phyloP scores from a whole-genome alignment of 306 rosid genomes.

The Gastrolobium villosum region DNA sequence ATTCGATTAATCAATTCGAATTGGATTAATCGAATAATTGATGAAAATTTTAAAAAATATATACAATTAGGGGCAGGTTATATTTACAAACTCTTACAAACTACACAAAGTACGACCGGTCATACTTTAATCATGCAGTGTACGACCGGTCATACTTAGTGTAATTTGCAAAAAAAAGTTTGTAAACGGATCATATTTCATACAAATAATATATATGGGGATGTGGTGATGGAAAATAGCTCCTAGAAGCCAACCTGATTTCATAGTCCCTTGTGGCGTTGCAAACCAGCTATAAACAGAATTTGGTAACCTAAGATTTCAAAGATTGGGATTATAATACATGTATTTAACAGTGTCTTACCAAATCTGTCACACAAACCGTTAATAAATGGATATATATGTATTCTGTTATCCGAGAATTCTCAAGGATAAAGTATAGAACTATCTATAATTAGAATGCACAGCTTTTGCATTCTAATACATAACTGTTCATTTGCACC shows the following conservation, averaged over 20 bases:
- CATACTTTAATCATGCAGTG: too few species aligned
- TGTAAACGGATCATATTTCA: too few species aligned
- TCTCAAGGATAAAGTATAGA: slow-evolving; percentile 5
- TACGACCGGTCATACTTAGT: too few species aligned
- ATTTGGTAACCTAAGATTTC: not conserved
- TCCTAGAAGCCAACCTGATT: not conserved
- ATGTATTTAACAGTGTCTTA: not conserved
- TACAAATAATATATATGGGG: too few species aligned
- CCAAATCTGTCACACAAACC: not conserved
- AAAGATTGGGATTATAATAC: not conserved
- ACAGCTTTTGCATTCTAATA: slow-evolving; percentile 15
- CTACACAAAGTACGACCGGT: too few species aligned
- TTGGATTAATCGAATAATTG: too few species aligned
- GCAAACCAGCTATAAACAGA: not conserved
- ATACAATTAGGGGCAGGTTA: too few species aligned
- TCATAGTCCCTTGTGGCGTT: not conserved
- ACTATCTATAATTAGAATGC: slow-evolving; percentile 35
- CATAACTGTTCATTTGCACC: slow-evolving; percentile 5
- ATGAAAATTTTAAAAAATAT: too few species aligned
- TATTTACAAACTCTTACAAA: too few species aligned
- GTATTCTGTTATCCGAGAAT: not conserved
- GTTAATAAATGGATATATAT: not conserved
- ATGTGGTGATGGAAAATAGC: not conserved
- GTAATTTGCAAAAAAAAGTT: too few species aligned
- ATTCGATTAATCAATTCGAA: too few species aligned